Conservation (phyloP, 306 rosid genomes). For the Phaseolus lunatus region DNA sequence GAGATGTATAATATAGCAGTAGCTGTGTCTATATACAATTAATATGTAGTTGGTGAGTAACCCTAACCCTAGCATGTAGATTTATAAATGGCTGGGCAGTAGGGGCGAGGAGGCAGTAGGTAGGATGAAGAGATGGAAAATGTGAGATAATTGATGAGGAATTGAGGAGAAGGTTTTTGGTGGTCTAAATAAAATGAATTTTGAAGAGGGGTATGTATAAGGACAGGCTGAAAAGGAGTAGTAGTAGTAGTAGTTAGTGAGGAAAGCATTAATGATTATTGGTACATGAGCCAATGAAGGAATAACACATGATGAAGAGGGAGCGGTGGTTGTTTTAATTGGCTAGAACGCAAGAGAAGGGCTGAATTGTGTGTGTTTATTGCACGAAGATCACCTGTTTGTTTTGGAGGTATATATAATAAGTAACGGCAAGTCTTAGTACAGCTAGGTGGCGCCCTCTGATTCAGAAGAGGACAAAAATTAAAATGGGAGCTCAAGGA, state of each 20-base stretch:
- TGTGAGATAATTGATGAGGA: neutral
- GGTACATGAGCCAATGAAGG: constrained; percentile 52
- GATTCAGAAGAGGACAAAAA: constrained; percentile 39
- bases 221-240: neutral
- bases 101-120: constrained; percentile 21
- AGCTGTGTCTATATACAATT: constrained; percentile 20
- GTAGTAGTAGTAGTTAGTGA: neutral
- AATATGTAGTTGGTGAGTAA: constrained; percentile 45
- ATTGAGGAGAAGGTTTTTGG: constrained; percentile 26
- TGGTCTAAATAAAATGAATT: neutral
- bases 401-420: constrained; percentile 20
- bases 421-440: constrained; percentile 32
- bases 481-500: constrained; percentile 40
- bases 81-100: constrained; percentile 42
- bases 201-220: neutral
- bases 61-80: constrained; percentile 64
- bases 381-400: constrained; percentile 16
- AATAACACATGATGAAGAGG: constrained; percentile 37
- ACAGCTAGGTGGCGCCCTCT: constrained; percentile 51
- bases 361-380: neutral
- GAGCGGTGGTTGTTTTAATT: constrained; percentile 22
- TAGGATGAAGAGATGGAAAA: constrained; percentile 34
- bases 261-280: constrained; percentile 19
- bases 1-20: neutral
- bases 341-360: neutral